phyloP scores from a whole-genome alignment of 306 rosid genomes.

The Carpinus fangiana region DNA sequence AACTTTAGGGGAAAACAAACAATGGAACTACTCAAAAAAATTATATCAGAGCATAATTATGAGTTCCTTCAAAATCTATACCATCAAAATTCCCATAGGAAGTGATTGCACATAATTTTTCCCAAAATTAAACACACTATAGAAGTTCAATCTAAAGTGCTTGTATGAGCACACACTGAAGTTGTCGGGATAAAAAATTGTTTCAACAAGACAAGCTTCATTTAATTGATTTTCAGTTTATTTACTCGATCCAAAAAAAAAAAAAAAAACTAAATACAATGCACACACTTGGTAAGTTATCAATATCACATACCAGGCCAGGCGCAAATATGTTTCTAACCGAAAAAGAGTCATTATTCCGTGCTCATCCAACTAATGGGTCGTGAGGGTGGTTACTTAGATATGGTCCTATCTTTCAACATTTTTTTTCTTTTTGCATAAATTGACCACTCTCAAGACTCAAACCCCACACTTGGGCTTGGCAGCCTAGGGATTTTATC shows the following conservation, averaged over 20 bases:
- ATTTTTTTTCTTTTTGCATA: not conserved
- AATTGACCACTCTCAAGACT: not conserved
- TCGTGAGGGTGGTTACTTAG: not conserved
- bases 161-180: not conserved
- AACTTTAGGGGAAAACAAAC: too few relatives aligned
- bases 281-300: too few relatives aligned
- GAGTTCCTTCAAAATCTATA: not conserved
- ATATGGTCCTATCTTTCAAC: not conserved
- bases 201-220: not conserved
- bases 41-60: not conserved
- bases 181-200: not conserved
- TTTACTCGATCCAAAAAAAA: not conserved
- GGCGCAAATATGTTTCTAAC: not conserved
- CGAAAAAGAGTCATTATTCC: not conserved
- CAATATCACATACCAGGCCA: too few relatives aligned
- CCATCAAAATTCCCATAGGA: not conserved
- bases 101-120: not conserved
- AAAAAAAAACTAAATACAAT: too few relatives aligned
- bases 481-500: not conserved
- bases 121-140: not conserved
- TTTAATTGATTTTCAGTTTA: not conserved
- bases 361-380: not conserved
- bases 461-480: not conserved
- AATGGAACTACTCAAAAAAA: not conserved
- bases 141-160: not conserved